Base-by-base conservation (phyloP, 106 monocot species). In the Apostasia ramifera region DNA sequence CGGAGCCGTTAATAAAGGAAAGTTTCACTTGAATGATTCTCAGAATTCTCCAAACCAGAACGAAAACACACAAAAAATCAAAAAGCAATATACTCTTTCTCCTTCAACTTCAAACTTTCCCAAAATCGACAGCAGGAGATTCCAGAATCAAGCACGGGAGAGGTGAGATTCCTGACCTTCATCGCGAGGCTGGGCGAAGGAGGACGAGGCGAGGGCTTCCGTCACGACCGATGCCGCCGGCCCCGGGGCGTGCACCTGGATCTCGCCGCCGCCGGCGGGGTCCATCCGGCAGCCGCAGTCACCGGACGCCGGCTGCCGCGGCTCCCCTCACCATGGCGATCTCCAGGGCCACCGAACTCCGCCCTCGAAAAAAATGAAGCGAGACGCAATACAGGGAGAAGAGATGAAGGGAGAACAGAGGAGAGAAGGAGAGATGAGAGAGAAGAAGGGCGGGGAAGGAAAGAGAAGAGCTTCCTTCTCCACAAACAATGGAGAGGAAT, bases 181-280 rank as follows among this genome's bases (percentile, higher is more conserved):
- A 13, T 68, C 62, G 8, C 68, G 43, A 52, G 59, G n/a, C 46
- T 50, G 44, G 61, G 61, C 60, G 6, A 67, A 50, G 61, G 69
- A 47, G 51, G 69, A 51, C 69, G 75, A 53, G 61, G 69, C 53
- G 44, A 68, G 54, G 12, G 59, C 74, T 26, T 73, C 73, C 42
- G 62, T 45, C 41, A 37, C 37, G 37, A 37, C 44, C 59, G 59
- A 12, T 37, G 42, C 9, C 62, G 43, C 72, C 46, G 63, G 49
- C 62, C 71, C 53, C 54, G 53, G 43, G 45, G 15, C 12, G 6
- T 54, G 57, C 40, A 59, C 9, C 47, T 74, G 57, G 4, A 54
- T 38, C 11, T 14, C 67, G 2, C 42, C 75, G 59, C 61, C 53
- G 49, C 53, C 69, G 43, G 60, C 75, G 48, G 48, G 37, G 26